Conservation (phyloP, 2,329 filamentous ascomycete species). For the Tolypocladium tundrense region DNA sequence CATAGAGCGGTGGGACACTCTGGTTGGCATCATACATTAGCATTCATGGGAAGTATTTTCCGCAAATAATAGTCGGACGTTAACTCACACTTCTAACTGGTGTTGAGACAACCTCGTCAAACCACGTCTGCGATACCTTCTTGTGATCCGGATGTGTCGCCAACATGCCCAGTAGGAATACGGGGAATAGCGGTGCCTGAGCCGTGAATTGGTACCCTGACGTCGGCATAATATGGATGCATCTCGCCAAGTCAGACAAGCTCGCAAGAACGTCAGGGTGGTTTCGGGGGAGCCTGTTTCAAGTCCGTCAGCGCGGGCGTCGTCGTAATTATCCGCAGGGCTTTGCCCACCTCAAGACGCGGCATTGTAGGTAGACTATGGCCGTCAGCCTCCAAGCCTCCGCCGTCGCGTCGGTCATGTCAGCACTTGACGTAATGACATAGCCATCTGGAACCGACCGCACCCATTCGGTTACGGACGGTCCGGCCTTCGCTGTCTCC, state of each 20-base stretch:
- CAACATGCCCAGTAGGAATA: slow-evolving; percentile 29
- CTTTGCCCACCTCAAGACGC: slow-evolving; percentile 21
- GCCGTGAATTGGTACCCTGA: slow-evolving; percentile 29
- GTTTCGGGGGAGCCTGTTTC: slow-evolving; percentile 23
- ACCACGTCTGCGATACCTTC: slow-evolving; percentile 22
- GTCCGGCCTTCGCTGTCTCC: slow-evolving; percentile 7
- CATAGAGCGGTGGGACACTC: slow-evolving; percentile 29
- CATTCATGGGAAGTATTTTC: slow-evolving; percentile 2
- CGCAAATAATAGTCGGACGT: neutral
- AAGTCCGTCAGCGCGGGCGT: neutral
- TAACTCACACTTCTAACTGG: slow-evolving; percentile 29
- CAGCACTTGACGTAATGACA: slow-evolving; percentile 14
- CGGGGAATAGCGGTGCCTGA: slow-evolving; percentile 29
- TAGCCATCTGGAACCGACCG: slow-evolving; percentile 11
- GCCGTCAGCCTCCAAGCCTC: slow-evolving; percentile 30
- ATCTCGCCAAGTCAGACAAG: slow-evolving; percentile 21
- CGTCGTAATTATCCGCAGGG: neutral
- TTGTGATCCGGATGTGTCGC: slow-evolving; percentile 18
- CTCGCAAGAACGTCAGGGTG: slow-evolving; percentile 22
- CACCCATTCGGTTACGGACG: slow-evolving; percentile 19
- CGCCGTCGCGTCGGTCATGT: slow-evolving; percentile 30
- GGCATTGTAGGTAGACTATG: slow-evolving; percentile 28
- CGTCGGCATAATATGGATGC: slow-evolving; percentile 29
- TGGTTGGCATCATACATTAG: slow-evolving; percentile 10
- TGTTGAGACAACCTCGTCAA: slow-evolving; percentile 22